Evolutionary conservation across 2,329 filamentous ascomycete genomes (phyloP).

Genomic region (Fusarium stilboides): DNA sequence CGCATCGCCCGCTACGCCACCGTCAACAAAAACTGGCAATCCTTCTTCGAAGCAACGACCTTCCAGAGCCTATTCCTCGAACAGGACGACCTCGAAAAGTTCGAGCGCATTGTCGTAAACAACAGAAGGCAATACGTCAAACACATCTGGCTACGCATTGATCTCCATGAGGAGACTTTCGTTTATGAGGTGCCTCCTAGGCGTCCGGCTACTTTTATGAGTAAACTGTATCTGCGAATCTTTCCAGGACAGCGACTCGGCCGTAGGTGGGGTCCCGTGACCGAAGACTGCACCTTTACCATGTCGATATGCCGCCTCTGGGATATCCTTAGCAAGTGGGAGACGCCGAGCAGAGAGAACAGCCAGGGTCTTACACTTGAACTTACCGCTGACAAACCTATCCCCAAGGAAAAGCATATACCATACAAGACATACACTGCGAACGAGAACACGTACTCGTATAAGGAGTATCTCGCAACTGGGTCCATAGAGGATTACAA

Average conservation of each 20-base stretch:
- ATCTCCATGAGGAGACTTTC: slow-evolving; percentile 40
- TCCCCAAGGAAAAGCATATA: too few species aligned
- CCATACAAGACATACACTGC: too few species aligned
- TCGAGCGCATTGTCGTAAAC: background rate
- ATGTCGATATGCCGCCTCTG: slow-evolving; percentile 1
- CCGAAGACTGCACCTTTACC: slow-evolving; percentile 13
- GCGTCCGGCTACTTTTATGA: slow-evolving; percentile 44
- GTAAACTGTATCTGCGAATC: slow-evolving; percentile 47
- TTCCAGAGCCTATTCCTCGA: slow-evolving; percentile 12
- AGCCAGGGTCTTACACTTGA: slow-evolving; percentile 12
- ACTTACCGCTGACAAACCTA: background rate
- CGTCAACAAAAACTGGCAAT: slow-evolving; percentile 20
- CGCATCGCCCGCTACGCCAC: background rate
- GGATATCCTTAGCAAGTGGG: slow-evolving; percentile 7
- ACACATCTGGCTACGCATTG: slow-evolving; percentile 22
- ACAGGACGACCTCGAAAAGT: background rate
- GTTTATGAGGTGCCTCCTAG: slow-evolving; percentile 28
- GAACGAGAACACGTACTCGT: background rate
- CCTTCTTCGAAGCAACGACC: slow-evolving; percentile 15
- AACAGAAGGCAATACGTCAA: background rate
- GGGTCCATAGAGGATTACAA: background rate
- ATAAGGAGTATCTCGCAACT: slow-evolving; percentile 4
- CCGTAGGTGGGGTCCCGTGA: too few species aligned
- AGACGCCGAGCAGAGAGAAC: accelerated
- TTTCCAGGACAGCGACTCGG: too few species aligned